These are phyloP conservation scores for Pseudovirgaria hyperparasitica DNA, from an alignment of 2,329 filamentous ascomycete species.

Conservation along the genomic window DNA sequence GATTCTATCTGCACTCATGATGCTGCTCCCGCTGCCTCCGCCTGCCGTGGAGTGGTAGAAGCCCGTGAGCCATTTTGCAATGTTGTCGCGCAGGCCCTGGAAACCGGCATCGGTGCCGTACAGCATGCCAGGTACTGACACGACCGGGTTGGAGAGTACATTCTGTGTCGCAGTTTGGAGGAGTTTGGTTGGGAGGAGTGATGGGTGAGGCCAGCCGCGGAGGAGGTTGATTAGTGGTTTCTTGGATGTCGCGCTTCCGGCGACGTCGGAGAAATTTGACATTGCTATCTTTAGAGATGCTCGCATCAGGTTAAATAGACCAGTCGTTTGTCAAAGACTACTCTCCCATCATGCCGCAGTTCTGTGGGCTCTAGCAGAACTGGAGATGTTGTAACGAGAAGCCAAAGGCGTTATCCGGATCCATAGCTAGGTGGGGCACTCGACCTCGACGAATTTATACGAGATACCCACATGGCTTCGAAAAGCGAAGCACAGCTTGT, in stretches of 20 bases:
- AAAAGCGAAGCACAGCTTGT: too few relatives aligned
- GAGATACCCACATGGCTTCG: too few relatives aligned
- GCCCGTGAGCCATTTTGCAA: slow-evolving; percentile 56
- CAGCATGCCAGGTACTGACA: slow-evolving; percentile 52
- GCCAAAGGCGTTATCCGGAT: too few relatives aligned
- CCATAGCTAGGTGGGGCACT: too few relatives aligned
- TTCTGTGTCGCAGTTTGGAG: slow-evolving; percentile 48
- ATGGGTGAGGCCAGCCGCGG: slow-evolving; percentile 53
- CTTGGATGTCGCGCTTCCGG: slow-evolving; percentile 14
- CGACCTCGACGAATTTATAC: too few relatives aligned
- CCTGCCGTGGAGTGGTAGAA: slow-evolving; percentile 42
- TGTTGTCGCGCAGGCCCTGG: slow-evolving; percentile 50
- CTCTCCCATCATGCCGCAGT: too few relatives aligned
- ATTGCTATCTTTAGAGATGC: too few relatives aligned
- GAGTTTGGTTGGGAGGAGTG: slow-evolving; percentile 52
- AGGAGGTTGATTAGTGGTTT: slow-evolving; percentile 46
- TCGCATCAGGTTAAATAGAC: too few relatives aligned
- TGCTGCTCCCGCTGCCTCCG: too few relatives aligned
- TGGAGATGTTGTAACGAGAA: too few relatives aligned
- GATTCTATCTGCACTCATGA: slow-evolving; percentile 48
- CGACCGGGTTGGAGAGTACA: slow-evolving; percentile 46
- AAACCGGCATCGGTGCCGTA: slow-evolving; percentile 71
- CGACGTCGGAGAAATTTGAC: slow-evolving; percentile 20
- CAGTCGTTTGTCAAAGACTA: too few relatives aligned
- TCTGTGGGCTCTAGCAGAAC: too few relatives aligned